Conservation (phyloP, 495 filamentous ascomycete species). For the Talaromyces proteolyticus region DNA sequence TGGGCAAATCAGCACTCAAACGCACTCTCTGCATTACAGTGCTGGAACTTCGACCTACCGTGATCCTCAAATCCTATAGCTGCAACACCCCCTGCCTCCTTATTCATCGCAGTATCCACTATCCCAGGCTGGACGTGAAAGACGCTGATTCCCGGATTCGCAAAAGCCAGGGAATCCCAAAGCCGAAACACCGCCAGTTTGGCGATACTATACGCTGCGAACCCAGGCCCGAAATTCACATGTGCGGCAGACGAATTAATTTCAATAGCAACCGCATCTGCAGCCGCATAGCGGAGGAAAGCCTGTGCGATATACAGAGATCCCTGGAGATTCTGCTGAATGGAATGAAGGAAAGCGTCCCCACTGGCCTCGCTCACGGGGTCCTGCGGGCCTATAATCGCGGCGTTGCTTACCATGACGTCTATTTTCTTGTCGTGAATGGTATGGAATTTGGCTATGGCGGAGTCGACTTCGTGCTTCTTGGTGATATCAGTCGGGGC, state of each 20-base stretch:
- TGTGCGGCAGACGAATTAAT: conserved; percentile 30
- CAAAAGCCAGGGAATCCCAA: conserved; percentile 25
- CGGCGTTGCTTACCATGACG: conserved; percentile 20
- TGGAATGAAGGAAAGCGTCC: conserved; percentile 23
- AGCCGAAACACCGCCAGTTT: conserved; percentile 37
- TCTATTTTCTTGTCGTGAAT: conserved; percentile 21
- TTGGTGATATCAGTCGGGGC: conserved; percentile 34
- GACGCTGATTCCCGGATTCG: conserved; percentile 29
- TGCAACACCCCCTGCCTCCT: conserved; percentile 24
- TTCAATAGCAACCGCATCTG: conserved; percentile 30
- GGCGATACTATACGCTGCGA: conserved; percentile 28
- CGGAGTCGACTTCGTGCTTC: conserved; percentile 27
- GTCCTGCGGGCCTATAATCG: conserved; percentile 22
- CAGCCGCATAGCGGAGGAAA: conserved; percentile 30
- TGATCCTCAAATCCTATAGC: conserved; percentile 29
- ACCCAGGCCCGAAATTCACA: conserved; percentile 21
- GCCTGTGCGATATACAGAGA: conserved; percentile 28
- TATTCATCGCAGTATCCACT: conserved; percentile 34
- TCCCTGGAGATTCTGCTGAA: conserved; percentile 31
- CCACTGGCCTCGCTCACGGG: conserved; percentile 18
- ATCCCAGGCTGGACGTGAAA: conserved; percentile 43
- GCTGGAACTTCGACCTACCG: too few species aligned
- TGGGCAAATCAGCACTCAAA: conserved; percentile 4
- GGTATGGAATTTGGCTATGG: conserved; percentile 21
- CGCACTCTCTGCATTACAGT: background rate